These are phyloP conservation scores for Leccinum rimulosum DNA, from an alignment of 768 basidiomycete species.

Conservation along the genomic window DNA sequence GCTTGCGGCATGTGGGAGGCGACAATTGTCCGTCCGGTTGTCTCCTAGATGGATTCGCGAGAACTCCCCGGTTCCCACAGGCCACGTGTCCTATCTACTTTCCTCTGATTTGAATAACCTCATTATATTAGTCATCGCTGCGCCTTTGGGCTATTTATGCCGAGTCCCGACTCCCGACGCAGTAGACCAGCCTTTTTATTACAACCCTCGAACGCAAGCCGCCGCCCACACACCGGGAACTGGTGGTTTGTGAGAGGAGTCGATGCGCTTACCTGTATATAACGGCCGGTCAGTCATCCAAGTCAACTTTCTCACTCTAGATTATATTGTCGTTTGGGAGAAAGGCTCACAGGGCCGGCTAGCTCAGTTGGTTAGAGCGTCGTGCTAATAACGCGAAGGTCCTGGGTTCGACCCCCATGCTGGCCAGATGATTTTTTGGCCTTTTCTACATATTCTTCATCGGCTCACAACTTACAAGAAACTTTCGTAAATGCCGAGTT, in stretches of 20 bases:
- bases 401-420: slow-evolving; percentile 81
- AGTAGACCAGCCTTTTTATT: no score
- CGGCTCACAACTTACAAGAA: neutral
- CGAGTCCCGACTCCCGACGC: no score
- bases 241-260: no score
- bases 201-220: no score
- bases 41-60: no score
- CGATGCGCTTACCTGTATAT: no score
- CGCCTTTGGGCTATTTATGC: no score
- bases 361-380: slow-evolving; percentile 36
- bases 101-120: no score
- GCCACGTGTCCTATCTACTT: no score
- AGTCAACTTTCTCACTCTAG: neutral
- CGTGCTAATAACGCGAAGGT: slow-evolving; percentile 42
- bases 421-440: slow-evolving; percentile 38
- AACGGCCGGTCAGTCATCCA: neutral
- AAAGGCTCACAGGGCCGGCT: slow-evolving; percentile 14
- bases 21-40: neutral
- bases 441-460: neutral
- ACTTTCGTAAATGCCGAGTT: neutral
- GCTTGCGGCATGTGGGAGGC: neutral
- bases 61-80: no score
- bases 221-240: no score
- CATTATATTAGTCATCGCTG: no score
- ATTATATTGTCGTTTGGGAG: neutral